phyloP scores from a whole-genome alignment of 192 early-diverging fungal species.

The Allomyces macrogynus region DNA sequence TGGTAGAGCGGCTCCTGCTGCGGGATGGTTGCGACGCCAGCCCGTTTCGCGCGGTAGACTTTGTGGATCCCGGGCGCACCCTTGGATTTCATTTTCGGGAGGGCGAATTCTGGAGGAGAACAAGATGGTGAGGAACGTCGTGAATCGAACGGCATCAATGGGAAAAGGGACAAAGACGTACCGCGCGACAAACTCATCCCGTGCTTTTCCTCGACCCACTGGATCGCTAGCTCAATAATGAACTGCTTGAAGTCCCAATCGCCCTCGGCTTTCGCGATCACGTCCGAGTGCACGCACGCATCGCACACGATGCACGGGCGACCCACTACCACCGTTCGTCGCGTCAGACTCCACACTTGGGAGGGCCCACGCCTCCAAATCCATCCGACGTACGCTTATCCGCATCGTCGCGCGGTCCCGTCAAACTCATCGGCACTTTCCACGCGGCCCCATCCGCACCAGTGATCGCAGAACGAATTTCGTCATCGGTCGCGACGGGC shows the following conservation, averaged over 20 bases:
- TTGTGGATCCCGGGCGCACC: neutral
- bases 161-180: slow-evolving; percentile 11
- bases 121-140: too few relatives aligned
- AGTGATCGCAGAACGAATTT: slow-evolving; percentile 38
- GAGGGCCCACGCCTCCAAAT: neutral
- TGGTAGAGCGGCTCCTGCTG: neutral
- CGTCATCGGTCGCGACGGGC: slow-evolving; percentile 32
- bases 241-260: slow-evolving; percentile 47
- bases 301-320: slow-evolving; percentile 37
- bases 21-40: neutral
- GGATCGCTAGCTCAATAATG: slow-evolving; percentile 41
- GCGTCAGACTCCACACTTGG: neutral
- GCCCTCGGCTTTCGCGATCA: slow-evolving; percentile 23
- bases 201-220: slow-evolving; percentile 44
- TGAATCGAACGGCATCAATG: neutral
- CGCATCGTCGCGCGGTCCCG: slow-evolving; percentile 20
- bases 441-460: slow-evolving; percentile 37
- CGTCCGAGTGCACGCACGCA: slow-evolving; percentile 38
- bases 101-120: neutral
- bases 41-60: neutral
- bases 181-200: slow-evolving; percentile 31
- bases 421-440: slow-evolving; percentile 40
- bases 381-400: slow-evolving; percentile 22
- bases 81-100: neutral
- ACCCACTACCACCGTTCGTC: slow-evolving; percentile 8